A percentile compares a stretch with the other conserved stretches of the same genome.
Conservation (phyloP, 176 grass and related monocot genomes). For the Alloteropsis semialata region DNA sequence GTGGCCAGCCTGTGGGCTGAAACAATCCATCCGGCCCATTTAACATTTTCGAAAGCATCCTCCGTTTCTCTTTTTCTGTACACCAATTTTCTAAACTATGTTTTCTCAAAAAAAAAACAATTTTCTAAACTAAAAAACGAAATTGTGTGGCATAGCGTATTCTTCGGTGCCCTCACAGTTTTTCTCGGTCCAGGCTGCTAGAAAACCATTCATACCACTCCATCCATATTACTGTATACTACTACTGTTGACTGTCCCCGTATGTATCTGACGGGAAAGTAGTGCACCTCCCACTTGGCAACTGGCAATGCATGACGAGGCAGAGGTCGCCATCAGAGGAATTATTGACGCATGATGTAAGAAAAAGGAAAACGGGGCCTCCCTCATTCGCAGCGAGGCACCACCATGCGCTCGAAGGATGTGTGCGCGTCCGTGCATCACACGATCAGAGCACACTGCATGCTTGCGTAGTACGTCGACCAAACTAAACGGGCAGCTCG, state of each 20-base stretch:
- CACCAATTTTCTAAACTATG: too few relatives aligned
- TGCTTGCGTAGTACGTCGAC: too few relatives aligned
- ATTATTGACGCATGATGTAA: constrained; percentile 30
- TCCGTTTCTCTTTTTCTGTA: not conserved
- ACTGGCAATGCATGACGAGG: constrained; percentile 24
- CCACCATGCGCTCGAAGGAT: not conserved
- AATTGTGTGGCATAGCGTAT: not conserved
- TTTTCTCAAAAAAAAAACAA: too few relatives aligned
- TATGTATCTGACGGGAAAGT: not conserved
- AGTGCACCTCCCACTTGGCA: not conserved
- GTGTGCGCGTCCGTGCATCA: too few relatives aligned
- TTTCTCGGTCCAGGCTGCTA: not conserved
- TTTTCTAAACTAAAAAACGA: not conserved
- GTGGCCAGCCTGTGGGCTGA: not conserved
- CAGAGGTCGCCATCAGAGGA: not conserved
- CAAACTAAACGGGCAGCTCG: too few relatives aligned
- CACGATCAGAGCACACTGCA: too few relatives aligned
- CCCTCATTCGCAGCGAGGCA: not conserved
- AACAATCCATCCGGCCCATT: not conserved
- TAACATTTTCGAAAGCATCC: not conserved
- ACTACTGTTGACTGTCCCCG: not conserved
- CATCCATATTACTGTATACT: not conserved
- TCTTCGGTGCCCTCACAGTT: too few relatives aligned
- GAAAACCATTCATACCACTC: not conserved
- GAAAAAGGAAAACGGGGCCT: not conserved